A percentile compares a stretch with the other conserved stretches of the same genome.
Evolutionary conservation across 768 basidiomycete genomes (phyloP).

Genomic region (Cubamyces sp.): DNA sequence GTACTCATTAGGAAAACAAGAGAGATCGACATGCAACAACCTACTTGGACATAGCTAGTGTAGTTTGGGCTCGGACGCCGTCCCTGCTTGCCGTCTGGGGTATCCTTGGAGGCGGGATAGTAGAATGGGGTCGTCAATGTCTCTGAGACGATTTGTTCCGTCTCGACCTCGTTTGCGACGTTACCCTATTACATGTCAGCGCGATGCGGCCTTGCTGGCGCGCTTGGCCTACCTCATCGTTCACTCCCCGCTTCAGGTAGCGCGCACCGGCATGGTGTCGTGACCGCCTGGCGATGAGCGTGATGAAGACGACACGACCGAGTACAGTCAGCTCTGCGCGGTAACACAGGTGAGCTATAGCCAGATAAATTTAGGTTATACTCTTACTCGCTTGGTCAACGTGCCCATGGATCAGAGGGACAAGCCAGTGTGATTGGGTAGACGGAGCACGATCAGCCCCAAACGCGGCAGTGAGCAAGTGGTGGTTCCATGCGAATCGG

Average conservation of each 20-base stretch:
- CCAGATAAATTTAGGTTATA: neutral
- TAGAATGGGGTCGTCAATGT: slow-evolving; percentile 90
- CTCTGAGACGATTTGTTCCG: slow-evolving; percentile 95
- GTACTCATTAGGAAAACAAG: neutral
- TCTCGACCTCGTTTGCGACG: slow-evolving; percentile 98
- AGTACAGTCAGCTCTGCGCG: slow-evolving; percentile 87
- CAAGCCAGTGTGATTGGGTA: slow-evolving; percentile 76
- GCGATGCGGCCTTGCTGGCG: neutral
- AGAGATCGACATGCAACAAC: slow-evolving; percentile 3
- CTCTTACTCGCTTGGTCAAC: slow-evolving; percentile 96
- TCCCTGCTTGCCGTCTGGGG: slow-evolving; percentile 34
- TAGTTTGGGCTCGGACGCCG: slow-evolving; percentile 80
- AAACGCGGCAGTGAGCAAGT: slow-evolving; percentile 78
- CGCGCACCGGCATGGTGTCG: slow-evolving; percentile 95
- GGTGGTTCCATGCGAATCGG: slow-evolving; percentile 94
- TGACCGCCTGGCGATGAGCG: slow-evolving; percentile 92
- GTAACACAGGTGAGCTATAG: neutral
- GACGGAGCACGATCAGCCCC: slow-evolving; percentile 42
- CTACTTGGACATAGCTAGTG: slow-evolving; percentile 92
- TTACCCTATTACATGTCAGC: slow-evolving; percentile 64
- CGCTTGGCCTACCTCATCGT: slow-evolving; percentile 69
- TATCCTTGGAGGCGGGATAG: slow-evolving; percentile 54
- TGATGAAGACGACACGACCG: slow-evolving; percentile 88
- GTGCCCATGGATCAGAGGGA: slow-evolving; percentile 93
- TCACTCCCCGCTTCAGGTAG: slow-evolving; percentile 92